A percentile compares a stretch with the other conserved stretches of the same genome.
Evolutionary conservation across 176 grass and related monocot species (phyloP).

Genomic region (Rhynchospora breviuscula): DNA sequence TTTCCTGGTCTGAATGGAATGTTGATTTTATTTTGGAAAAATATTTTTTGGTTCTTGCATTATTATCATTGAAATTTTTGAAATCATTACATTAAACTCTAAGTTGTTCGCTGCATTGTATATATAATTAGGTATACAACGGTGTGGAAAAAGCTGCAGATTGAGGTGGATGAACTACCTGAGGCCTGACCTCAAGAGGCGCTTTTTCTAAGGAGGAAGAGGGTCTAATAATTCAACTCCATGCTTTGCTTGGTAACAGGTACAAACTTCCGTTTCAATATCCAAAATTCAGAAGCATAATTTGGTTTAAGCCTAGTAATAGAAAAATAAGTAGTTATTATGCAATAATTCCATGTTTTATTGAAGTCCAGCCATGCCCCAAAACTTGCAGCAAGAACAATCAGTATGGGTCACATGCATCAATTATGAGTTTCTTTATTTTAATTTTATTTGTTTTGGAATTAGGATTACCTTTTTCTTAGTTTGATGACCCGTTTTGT

Average conservation of each 20-base stretch:
- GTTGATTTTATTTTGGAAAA: too few species aligned
- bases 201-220: conserved; percentile 24
- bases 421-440: background rate
- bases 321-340: background rate
- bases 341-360: background rate
- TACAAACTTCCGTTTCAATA: background rate
- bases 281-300: background rate
- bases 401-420: too few species aligned
- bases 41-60: too few species aligned
- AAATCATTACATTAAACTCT: background rate
- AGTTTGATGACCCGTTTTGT: background rate
- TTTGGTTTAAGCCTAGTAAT: background rate
- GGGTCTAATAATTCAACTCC: conserved; percentile 18
- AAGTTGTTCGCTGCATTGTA: background rate
- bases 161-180: conserved; percentile 41
- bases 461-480: background rate
- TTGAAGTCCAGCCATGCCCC: background rate
- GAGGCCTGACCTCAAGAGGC: conserved; percentile 31
- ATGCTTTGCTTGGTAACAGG: conserved; percentile 29
- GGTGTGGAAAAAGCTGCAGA: conserved; percentile 39
- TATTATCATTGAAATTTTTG: background rate
- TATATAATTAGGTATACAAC: conserved; percentile 17
- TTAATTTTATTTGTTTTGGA: background rate
- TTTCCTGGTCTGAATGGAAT: too few species aligned
- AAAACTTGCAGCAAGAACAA: too few species aligned